These are phyloP conservation scores for Copromyces sp. DNA, from an alignment of 495 filamentous ascomycete genomes.

Conservation along the genomic window DNA sequence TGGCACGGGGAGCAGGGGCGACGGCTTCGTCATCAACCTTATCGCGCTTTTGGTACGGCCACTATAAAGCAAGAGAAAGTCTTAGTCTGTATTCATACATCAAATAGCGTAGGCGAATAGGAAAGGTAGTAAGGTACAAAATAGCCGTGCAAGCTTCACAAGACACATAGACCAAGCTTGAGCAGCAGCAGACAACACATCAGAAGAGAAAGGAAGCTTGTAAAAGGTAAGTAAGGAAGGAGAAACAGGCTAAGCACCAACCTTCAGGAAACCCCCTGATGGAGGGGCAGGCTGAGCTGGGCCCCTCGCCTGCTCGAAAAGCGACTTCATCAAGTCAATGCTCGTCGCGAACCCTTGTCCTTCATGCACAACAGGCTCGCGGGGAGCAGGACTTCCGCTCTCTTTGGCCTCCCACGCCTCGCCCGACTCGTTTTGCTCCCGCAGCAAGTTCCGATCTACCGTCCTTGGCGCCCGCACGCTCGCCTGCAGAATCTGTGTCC, in stretches of 20 bases:
- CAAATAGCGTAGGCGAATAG: constrained; percentile 8
- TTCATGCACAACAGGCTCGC: constrained; percentile 31
- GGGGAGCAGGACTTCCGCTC: constrained; percentile 23
- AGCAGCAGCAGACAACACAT: constrained; percentile 11
- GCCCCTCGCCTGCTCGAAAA: constrained; percentile 57
- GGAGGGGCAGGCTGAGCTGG: constrained; percentile 32
- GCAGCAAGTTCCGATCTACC: constrained; percentile 55
- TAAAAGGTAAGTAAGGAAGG: constrained; percentile 56
- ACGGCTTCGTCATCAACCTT: constrained; percentile 49
- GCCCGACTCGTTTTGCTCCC: constrained; percentile 37
- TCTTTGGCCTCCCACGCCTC: constrained; percentile 26
- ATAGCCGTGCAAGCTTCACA: constrained; percentile 6
- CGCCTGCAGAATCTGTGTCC: constrained; percentile 82
- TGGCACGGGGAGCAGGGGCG: constrained; percentile 54
- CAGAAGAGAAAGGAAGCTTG: constrained; percentile 21
- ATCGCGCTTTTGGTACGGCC: constrained; percentile 70
- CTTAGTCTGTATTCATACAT: constrained; percentile 26
- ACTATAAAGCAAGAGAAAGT: constrained; percentile 52
- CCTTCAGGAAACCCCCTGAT: constrained; percentile 37
- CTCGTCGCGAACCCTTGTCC: constrained; percentile 59
- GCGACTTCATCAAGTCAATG: constrained; percentile 86
- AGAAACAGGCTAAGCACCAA: constrained; percentile 46
- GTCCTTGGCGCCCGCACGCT: constrained; percentile 81
- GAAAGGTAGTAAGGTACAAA: constrained; percentile 17
- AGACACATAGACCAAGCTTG: background rate